Conservation (phyloP, 768 basidiomycete genomes). For the Kwoniella dendrophila region DNA sequence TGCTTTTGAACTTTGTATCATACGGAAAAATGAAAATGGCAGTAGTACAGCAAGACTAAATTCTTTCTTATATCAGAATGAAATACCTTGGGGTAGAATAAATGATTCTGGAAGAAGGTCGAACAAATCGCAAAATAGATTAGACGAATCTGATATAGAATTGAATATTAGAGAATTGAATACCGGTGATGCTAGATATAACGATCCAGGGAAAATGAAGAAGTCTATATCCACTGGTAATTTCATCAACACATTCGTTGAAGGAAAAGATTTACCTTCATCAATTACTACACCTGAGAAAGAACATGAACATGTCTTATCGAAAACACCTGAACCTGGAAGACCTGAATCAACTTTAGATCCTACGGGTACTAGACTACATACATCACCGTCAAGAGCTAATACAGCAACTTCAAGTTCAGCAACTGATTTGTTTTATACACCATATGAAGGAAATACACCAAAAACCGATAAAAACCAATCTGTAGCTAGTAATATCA, state of each 20-base stretch:
- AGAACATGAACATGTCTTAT: neutral
- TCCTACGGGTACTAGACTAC: neutral
- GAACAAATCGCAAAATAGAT: neutral
- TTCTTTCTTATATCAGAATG: constrained; percentile 10
- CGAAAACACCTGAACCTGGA: constrained; percentile 2
- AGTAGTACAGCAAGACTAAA: neutral
- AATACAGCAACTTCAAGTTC: constrained; percentile 12
- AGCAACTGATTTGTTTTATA: constrained; percentile 21
- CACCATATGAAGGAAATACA: constrained; percentile 18
- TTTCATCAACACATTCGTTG: neutral
- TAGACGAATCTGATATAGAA: neutral
- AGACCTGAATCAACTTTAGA: constrained; percentile 18
- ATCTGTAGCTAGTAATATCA: constrained; percentile 7
- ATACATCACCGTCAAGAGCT: constrained; percentile 6
- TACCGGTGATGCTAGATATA: neutral
- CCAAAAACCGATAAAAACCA: constrained; percentile 14
- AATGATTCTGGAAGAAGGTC: too few species aligned
- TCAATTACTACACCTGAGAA: neutral
- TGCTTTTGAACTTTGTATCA: constrained; percentile 78
- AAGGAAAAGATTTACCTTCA: constrained; percentile 11
- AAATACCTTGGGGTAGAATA: constrained; percentile 21
- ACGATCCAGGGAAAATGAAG: neutral
- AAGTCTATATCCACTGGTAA: constrained; percentile 1
- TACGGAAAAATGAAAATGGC: constrained; percentile 34
- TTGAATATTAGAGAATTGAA: neutral